Conservation (phyloP, 305 asterid genomes). For the Ilex paraguariensis region DNA sequence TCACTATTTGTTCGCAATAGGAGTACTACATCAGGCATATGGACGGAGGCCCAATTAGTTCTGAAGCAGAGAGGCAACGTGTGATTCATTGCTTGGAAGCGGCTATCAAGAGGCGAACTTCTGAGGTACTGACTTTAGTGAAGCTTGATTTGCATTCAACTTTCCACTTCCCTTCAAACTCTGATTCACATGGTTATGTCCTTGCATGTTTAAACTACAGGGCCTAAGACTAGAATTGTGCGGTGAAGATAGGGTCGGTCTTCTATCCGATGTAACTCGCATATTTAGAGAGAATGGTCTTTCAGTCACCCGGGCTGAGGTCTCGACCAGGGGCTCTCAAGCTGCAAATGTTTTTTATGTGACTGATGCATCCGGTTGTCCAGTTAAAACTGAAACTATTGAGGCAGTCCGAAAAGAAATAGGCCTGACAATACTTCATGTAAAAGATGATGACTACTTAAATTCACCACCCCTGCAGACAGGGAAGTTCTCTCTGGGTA, state of each 20-base stretch:
- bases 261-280: conserved; percentile 78
- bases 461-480: conserved; percentile 36
- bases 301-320: conserved; percentile 78
- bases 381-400: conserved; percentile 54
- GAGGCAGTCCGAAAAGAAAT: conserved; percentile 75
- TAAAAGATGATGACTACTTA: conserved; percentile 55
- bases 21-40: conserved; percentile 75
- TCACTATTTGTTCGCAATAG: conserved; percentile 21
- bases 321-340: conserved; percentile 59
- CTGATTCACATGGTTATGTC: background rate
- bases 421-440: conserved; percentile 52
- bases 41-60: conserved; percentile 71
- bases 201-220: conserved; percentile 23
- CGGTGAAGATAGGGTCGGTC: conserved; percentile 69
- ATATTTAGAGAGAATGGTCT: conserved; percentile 87
- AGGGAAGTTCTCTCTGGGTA: conserved; percentile 51
- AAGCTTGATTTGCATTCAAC: background rate
- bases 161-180: background rate
- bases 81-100: conserved; percentile 90
- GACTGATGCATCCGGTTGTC: conserved; percentile 59
- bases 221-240: conserved; percentile 77
- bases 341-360: conserved; percentile 76
- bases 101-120: conserved; percentile 74
- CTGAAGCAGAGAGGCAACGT: conserved; percentile 78
- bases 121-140: conserved; percentile 40